Percentiles rank a stretch among this genome's conserved stretches.
Conservation (phyloP, 1,139 yeast species). For the Hyphopichia burtonii region DNA sequence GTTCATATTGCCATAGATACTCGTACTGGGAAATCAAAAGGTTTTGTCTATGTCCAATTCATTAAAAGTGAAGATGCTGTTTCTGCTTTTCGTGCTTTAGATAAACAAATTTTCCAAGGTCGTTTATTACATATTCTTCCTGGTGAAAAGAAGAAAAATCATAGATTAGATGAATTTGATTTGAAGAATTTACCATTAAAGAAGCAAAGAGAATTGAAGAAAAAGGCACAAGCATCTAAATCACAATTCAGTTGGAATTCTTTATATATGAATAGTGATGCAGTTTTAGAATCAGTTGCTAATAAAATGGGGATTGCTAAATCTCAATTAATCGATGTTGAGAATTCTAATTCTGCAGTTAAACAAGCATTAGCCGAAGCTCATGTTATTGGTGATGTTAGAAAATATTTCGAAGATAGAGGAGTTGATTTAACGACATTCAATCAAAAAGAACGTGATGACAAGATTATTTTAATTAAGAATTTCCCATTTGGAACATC, state of each 20-base stretch:
- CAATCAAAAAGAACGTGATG: slow-evolving; percentile 73
- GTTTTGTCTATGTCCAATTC: slow-evolving; percentile 86
- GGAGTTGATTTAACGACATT: slow-evolving; percentile 84
- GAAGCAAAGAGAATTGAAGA: slow-evolving; percentile 82
- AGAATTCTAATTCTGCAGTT: slow-evolving; percentile 87
- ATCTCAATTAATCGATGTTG: slow-evolving; percentile 82
- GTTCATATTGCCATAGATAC: slow-evolving; percentile 92
- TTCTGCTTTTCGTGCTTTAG: slow-evolving; percentile 68
- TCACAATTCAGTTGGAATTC: slow-evolving; percentile 95
- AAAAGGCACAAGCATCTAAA: slow-evolving; percentile 80
- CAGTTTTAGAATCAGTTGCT: slow-evolving; percentile 90
- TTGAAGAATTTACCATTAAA: slow-evolving; percentile 86
- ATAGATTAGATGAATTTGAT: slow-evolving; percentile 84
- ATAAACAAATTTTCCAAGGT: slow-evolving; percentile 92
- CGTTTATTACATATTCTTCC: slow-evolving; percentile 87
- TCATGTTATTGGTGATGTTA: slow-evolving; percentile 87
- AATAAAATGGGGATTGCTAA: slow-evolving; percentile 78
- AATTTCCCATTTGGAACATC: slow-evolving; percentile 89
- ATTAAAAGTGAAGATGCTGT: slow-evolving; percentile 68
- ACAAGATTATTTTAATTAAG: slow-evolving; percentile 76
- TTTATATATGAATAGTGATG: slow-evolving; percentile 84
- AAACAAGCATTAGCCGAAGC: slow-evolving; percentile 98
- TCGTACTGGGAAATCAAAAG: slow-evolving; percentile 86
- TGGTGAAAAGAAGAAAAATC: slow-evolving; percentile 76
- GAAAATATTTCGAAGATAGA: slow-evolving; percentile 77